Evolutionary conservation across 495 filamentous ascomycete genomes (phyloP).

Genomic region (Filosporella fistucella): DNA sequence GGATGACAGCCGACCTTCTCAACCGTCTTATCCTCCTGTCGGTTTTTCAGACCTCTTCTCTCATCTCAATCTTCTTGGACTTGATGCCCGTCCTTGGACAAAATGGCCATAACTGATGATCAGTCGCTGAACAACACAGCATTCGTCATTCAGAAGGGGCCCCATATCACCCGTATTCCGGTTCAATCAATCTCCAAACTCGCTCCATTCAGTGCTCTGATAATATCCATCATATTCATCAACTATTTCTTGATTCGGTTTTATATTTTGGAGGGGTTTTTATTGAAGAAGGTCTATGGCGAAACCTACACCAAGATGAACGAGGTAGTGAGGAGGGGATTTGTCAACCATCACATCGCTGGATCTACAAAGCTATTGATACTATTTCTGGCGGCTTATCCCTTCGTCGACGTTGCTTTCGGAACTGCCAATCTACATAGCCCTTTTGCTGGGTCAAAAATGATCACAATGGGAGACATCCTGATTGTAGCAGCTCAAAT

Average conservation of each 20-base stretch:
- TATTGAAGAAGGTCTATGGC: slow-evolving; percentile 34
- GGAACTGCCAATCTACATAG: slow-evolving; percentile 30
- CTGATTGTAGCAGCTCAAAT: slow-evolving; percentile 39
- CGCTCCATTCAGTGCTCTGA: slow-evolving; percentile 39
- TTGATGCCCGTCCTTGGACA: too few relatives aligned
- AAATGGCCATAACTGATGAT: too few relatives aligned
- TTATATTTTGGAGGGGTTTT: slow-evolving; percentile 39
- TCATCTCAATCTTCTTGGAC: too few relatives aligned
- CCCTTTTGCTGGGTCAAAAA: slow-evolving; percentile 24
- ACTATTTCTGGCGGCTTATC: slow-evolving; percentile 37
- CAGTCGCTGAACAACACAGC: background rate
- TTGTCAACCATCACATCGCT: slow-evolving; percentile 47
- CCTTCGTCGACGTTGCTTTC: slow-evolving; percentile 38
- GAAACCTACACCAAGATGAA: slow-evolving; percentile 31
- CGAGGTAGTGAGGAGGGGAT: slow-evolving; percentile 36
- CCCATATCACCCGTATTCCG: slow-evolving; percentile 16
- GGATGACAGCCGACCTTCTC: too few relatives aligned
- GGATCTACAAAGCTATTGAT: slow-evolving; percentile 40
- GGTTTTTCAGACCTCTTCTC: too few relatives aligned
- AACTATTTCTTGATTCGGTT: slow-evolving; percentile 37
- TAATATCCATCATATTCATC: slow-evolving; percentile 37
- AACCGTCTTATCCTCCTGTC: too few relatives aligned
- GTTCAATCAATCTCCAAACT: slow-evolving; percentile 33
- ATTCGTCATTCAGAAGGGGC: slow-evolving; percentile 5
- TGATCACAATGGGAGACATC: slow-evolving; percentile 38